phyloP scores from a whole-genome alignment of 2,329 filamentous ascomycete species.

The Cladobotryum protrusum region DNA sequence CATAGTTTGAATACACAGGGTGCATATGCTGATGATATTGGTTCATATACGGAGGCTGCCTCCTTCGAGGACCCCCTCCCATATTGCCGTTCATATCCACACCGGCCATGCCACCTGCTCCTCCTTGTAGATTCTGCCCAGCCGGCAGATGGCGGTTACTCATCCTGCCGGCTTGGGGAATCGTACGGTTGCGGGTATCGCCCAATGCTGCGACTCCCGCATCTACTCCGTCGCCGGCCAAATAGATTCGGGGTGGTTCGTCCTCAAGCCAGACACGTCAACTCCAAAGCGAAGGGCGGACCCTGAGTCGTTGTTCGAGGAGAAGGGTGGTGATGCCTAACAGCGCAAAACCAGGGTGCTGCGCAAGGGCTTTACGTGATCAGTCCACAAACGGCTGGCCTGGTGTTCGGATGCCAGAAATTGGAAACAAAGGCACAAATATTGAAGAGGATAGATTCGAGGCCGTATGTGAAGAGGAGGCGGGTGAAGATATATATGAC shows the following conservation, averaged over 20 bases:
- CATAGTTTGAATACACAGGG: conserved; percentile 47
- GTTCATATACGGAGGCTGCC: conserved; percentile 31
- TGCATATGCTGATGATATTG: conserved; percentile 36
- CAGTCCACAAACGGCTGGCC: no score
- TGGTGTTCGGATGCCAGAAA: no score
- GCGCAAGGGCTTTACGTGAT: no score
- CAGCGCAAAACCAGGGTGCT: no score
- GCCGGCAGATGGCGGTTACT: conserved; percentile 70
- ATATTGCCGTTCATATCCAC: conserved; percentile 31
- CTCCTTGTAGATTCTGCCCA: conserved; percentile 58
- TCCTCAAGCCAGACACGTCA: background rate
- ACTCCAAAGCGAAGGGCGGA: background rate
- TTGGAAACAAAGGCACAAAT: no score
- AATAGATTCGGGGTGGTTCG: background rate
- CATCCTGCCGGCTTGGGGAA: conserved; percentile 67
- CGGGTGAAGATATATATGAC: no score
- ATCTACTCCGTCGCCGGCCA: conserved; percentile 16
- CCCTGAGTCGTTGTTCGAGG: background rate
- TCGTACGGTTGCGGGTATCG: conserved; percentile 28
- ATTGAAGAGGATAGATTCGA: no score
- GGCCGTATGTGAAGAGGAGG: no score
- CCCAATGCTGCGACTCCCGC: conserved; percentile 29
- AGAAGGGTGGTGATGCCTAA: no score
- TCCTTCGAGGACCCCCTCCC: conserved; percentile 33
- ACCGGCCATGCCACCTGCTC: conserved; percentile 27